phyloP scores from a whole-genome alignment of 1,284 basidiomycete species.

The Waitea zeae region DNA sequence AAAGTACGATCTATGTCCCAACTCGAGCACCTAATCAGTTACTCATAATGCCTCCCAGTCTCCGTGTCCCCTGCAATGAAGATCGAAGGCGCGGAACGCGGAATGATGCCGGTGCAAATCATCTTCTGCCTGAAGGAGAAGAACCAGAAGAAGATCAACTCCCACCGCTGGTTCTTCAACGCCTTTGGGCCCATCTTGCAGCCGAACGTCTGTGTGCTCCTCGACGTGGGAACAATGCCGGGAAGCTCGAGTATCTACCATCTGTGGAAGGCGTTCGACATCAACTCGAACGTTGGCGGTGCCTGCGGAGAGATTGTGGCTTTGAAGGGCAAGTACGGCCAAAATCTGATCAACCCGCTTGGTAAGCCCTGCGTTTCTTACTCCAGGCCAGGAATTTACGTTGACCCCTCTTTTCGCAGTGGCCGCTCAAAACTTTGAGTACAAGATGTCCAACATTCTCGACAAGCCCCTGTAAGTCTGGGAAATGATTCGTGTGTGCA shows the following conservation, averaged over 20 bases:
- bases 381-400: not conserved
- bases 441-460: conserved; percentile 91
- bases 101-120: conserved; percentile 77
- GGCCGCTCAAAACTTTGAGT: conserved; percentile 90
- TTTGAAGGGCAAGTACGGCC: conserved; percentile 69
- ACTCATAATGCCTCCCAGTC: conserved; percentile 9
- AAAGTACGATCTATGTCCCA: too few species aligned
- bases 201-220: conserved; percentile 84
- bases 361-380: conserved; percentile 22
- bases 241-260: conserved; percentile 85
- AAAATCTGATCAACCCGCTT: conserved; percentile 68
- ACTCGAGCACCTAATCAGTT: conserved; percentile 7
- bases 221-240: conserved; percentile 92
- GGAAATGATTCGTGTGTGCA: conserved; percentile 13
- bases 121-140: conserved; percentile 92
- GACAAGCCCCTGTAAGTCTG: conserved; percentile 90
- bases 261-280: conserved; percentile 94
- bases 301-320: conserved; percentile 97
- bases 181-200: conserved; percentile 64
- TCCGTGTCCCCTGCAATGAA: conserved; percentile 69
- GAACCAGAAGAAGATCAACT: conserved; percentile 90
- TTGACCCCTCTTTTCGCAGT: conserved; percentile 18
- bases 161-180: conserved; percentile 89
- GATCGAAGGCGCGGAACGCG: conserved; percentile 69
- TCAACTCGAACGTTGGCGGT: conserved; percentile 90